These are phyloP conservation scores for Hypericum androsaemum DNA, from an alignment of 345 rosid species.

Conservation along the genomic window DNA sequence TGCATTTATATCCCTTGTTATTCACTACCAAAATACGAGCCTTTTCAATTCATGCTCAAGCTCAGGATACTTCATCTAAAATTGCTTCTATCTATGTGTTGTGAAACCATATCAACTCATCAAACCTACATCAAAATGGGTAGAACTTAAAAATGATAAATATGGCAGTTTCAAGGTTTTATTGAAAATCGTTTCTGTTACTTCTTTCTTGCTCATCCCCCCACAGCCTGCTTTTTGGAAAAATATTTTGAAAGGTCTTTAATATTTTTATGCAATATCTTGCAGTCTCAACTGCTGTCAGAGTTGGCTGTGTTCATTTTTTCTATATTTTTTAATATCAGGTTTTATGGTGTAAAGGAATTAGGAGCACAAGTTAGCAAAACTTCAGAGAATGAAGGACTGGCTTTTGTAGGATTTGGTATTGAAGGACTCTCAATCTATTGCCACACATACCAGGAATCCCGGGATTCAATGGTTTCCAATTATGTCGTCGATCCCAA, in stretches of 20 bases:
- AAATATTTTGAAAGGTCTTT: neutral
- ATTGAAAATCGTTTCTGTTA: too few species aligned
- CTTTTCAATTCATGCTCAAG: too few species aligned
- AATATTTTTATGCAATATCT: neutral
- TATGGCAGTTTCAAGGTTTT: too few species aligned
- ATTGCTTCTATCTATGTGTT: too few species aligned
- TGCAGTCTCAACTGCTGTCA: neutral
- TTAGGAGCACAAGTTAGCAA: conserved; percentile 64
- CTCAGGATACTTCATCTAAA: too few species aligned
- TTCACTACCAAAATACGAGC: too few species aligned
- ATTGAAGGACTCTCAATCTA: conserved; percentile 57
- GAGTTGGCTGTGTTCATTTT: neutral
- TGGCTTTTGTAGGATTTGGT: conserved; percentile 18
- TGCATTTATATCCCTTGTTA: too few species aligned
- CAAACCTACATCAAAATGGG: too few species aligned
- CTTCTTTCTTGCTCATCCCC: too few species aligned
- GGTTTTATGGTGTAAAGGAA: conserved; percentile 28
- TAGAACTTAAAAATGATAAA: too few species aligned
- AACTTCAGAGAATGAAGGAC: conserved; percentile 51
- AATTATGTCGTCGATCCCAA: conserved; percentile 26
- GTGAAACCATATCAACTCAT: too few species aligned
- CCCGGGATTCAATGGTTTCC: conserved; percentile 25
- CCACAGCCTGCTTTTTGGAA: too few species aligned
- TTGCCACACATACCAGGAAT: conserved; percentile 42
- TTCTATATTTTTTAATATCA: conserved; percentile 10